Percentiles rank a stretch among this genome's conserved stretches.
Conservation (phyloP, 2,329 filamentous ascomycete species). For the Trichoderma guizhouense region DNA sequence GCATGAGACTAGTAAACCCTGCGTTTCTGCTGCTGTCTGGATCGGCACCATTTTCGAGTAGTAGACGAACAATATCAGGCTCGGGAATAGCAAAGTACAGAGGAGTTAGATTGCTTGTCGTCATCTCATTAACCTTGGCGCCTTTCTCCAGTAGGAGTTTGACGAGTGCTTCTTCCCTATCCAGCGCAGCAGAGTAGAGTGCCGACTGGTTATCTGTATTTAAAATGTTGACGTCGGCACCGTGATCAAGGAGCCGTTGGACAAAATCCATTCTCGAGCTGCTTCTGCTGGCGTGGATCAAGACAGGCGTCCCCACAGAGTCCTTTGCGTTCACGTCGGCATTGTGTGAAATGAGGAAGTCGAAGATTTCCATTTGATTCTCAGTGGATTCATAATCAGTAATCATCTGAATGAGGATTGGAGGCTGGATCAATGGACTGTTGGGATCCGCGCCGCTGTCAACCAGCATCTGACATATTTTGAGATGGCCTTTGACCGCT, state of each 20-base stretch:
- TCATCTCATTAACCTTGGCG: slow-evolving; percentile 21
- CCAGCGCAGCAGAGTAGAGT: neutral
- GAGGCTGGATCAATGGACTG: slow-evolving; percentile 8
- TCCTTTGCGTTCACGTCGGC: slow-evolving; percentile 17
- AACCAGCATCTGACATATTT: slow-evolving; percentile 17
- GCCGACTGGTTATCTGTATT: neutral
- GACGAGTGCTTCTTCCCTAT: slow-evolving; percentile 9
- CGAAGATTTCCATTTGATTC: slow-evolving; percentile 11
- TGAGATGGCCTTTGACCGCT: slow-evolving; percentile 13
- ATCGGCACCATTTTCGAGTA: slow-evolving; percentile 18
- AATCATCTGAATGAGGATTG: slow-evolving; percentile 14
- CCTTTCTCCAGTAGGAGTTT: slow-evolving; percentile 19
- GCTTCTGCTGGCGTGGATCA: neutral
- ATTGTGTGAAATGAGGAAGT: slow-evolving; percentile 14
- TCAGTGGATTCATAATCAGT: slow-evolving; percentile 6
- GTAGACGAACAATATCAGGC: neutral
- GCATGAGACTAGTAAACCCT: slow-evolving; percentile 15
- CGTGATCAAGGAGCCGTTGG: slow-evolving; percentile 16
- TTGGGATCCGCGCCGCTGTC: slow-evolving; percentile 24
- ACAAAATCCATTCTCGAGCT: neutral
- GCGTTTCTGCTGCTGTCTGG: neutral
- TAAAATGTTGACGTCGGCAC: slow-evolving; percentile 10
- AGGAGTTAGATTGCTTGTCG: neutral
- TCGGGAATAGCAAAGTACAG: slow-evolving; percentile 12
- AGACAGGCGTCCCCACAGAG: neutral